Base-by-base conservation (phyloP, 108 stramenopile genomes). In the Skeletonema marinoi region DNA sequence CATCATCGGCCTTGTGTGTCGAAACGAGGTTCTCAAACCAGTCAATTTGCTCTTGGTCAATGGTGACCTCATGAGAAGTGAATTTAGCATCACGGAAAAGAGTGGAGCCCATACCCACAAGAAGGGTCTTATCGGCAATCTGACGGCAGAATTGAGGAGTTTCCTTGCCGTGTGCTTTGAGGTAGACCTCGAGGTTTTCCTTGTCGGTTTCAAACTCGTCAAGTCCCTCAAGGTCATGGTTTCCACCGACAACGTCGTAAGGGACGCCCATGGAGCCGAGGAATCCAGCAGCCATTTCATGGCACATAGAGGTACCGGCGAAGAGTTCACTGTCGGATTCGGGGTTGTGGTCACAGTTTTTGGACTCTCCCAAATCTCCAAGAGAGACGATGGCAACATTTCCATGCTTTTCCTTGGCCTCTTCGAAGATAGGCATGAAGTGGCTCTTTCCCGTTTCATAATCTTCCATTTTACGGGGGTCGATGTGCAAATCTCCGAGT, bases 221-320 rank as follows among this genome's bases (percentile, higher is more conserved):
- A 33, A 98, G 75, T 31, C 96, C 98, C 87, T 98, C 98, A 33
- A 98, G 80, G 82, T 98, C 98, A 68, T 91, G 92, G 68, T 92
- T 92, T 6, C 87, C 85, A 8, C 81, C 81, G 29, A 82, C 73
- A 38, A 82, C 81, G 9, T 82, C 81, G 73, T 82, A 46, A 16
- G 84, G 85, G 33, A 88, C 80, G 3, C 82, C 82, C 66, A 90
- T 90, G 38, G 84, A 78, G 6, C 86, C 87, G 16, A 92, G 75
- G 67, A 89, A 92, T 3, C 87, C 85, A 29, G 78, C 66, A 3
- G 89, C 91, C 66, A 81, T 82, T 74, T 86, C 77, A 70, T 89
- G 88, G 79, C 91, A 90, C 51, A 77, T 66, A 16, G 87, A 86
- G 41, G 88, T 90, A 31, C 91, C 91, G 0, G 91, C 88, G 51